phyloP scores from a whole-genome alignment of 2,329 filamentous ascomycete genomes.

The Diplodia scrobiculata region DNA sequence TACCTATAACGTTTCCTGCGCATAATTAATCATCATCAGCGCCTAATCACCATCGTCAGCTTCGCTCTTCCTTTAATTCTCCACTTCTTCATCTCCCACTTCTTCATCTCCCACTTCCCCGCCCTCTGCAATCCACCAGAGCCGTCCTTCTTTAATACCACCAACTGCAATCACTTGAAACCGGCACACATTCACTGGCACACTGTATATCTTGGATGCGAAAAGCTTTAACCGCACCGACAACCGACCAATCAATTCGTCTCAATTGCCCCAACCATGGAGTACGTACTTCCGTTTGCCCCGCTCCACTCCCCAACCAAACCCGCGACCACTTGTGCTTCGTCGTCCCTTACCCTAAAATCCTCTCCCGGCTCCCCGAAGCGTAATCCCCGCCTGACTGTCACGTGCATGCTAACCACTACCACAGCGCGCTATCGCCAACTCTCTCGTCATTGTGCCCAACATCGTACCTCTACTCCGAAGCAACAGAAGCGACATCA shows the following conservation, averaged over 20 bases:
- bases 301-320: constrained; percentile 6
- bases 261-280: not conserved
- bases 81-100: not conserved
- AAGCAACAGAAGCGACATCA: not conserved
- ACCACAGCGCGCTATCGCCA: not conserved
- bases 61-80: not conserved
- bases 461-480: not conserved
- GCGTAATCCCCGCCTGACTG: not conserved
- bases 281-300: constrained; percentile 12
- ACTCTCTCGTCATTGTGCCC: not conserved
- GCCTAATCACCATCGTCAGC: not conserved
- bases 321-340: not conserved
- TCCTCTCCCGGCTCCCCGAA: not conserved
- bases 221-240: not conserved
- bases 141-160: not conserved
- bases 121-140: too few relatives aligned
- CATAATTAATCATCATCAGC: not conserved
- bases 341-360: not conserved
- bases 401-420: not conserved
- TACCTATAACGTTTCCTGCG: not conserved
- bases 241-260: not conserved
- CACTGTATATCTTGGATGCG: not conserved
- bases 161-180: not conserved
- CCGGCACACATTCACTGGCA: not conserved
- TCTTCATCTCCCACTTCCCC: not conserved